A percentile compares a stretch with the other conserved stretches of the same genome.
Conservation (phyloP, 2,329 filamentous ascomycete species). For the Diplodia sapinea region DNA sequence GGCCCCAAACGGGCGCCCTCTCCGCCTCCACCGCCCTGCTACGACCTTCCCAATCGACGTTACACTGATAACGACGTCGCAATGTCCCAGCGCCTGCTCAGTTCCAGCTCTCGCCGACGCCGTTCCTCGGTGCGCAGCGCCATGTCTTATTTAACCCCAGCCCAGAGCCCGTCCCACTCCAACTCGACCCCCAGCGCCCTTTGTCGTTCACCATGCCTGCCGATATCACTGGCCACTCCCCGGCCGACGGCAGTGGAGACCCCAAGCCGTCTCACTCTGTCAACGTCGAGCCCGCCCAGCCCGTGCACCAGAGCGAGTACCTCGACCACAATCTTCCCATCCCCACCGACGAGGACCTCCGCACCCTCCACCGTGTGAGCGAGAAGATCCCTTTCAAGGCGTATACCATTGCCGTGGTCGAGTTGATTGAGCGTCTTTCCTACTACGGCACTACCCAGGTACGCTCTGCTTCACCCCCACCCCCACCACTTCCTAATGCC, state of each 20-base stretch:
- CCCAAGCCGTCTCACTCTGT: constrained; percentile 42
- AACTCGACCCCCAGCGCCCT: neutral
- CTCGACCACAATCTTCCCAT: constrained; percentile 36
- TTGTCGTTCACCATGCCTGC: constrained; percentile 32
- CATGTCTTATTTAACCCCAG: constrained; percentile 8
- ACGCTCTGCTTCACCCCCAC: too few relatives aligned
- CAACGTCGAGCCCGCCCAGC: constrained; percentile 39
- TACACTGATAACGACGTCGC: constrained; percentile 7
- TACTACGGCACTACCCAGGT: constrained; percentile 45
- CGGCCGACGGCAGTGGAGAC: constrained; percentile 44
- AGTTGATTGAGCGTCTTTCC: constrained; percentile 48
- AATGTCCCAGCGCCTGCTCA: neutral
- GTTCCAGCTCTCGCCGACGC: constrained; percentile 8
- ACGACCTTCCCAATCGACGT: constrained; percentile 20
- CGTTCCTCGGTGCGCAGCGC: neutral
- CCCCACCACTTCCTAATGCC: neutral
- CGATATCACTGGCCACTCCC: constrained; percentile 35
- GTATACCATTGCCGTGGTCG: constrained; percentile 48
- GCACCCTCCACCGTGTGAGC: constrained; percentile 45
- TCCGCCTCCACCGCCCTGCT: neutral
- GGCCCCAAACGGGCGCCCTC: neutral
- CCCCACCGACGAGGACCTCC: constrained; percentile 45
- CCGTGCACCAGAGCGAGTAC: constrained; percentile 40
- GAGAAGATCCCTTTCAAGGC: constrained; percentile 45
- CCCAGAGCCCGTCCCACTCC: neutral